These are phyloP conservation scores for Fusarium xylarioides DNA, from an alignment of 2,329 filamentous ascomycete species.

Conservation along the genomic window DNA sequence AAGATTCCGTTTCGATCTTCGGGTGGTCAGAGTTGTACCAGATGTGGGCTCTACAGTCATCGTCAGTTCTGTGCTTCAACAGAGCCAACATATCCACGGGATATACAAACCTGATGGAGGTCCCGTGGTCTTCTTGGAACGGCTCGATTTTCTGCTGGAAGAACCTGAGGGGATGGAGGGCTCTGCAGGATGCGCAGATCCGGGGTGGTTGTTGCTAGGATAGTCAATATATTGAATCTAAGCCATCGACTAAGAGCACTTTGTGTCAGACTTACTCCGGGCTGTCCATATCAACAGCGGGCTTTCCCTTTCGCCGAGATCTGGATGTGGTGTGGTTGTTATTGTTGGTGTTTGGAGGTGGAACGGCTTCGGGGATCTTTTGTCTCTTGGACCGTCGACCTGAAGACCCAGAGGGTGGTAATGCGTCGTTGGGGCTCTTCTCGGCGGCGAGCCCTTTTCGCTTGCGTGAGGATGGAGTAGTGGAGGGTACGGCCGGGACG, in stretches of 20 bases:
- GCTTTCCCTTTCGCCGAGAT: constrained; percentile 69
- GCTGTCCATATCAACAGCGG: constrained; percentile 74
- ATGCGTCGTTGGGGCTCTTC: constrained; percentile 51
- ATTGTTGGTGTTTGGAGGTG: constrained; percentile 44
- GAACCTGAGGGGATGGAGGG: constrained; percentile 66
- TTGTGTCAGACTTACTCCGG: constrained; percentile 63
- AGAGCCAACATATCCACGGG: background rate
- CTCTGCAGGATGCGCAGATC: constrained; percentile 70
- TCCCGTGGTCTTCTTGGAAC: constrained; percentile 72
- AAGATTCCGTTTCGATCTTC: constrained; percentile 64
- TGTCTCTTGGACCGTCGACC: constrained; percentile 75
- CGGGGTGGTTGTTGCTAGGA: constrained; percentile 46
- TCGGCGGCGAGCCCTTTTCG: constrained; percentile 74
- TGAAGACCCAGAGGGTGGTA: constrained; percentile 48
- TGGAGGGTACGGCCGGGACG: constrained; percentile 53
- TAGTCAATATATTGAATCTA: constrained; percentile 13
- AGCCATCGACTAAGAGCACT: background rate
- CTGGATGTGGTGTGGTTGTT: constrained; percentile 48
- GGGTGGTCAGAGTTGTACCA: constrained; percentile 51
- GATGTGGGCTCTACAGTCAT: constrained; percentile 46
- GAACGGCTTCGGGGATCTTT: constrained; percentile 65
- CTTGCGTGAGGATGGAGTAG: constrained; percentile 69
- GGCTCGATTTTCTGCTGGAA: constrained; percentile 76
- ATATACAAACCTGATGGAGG: constrained; percentile 50
- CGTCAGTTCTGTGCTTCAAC: constrained; percentile 17